phyloP scores from a whole-genome alignment of 768 basidiomycete genomes.

The Coprinellus aureogranulatus region DNA sequence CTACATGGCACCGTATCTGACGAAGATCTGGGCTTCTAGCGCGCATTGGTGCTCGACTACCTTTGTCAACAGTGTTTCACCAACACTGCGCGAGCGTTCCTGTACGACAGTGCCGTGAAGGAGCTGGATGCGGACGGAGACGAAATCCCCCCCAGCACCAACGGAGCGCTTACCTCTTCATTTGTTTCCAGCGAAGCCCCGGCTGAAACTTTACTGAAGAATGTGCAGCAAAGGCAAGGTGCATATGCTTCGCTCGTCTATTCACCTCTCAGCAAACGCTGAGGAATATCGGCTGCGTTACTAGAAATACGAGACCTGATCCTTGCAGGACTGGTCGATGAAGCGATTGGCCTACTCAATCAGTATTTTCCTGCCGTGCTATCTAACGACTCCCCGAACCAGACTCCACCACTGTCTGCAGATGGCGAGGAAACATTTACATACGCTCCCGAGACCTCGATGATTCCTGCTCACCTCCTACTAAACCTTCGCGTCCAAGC shows the following conservation, averaged over 20 bases:
- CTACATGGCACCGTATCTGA: slow-evolving; percentile 1
- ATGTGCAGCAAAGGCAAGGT: slow-evolving; percentile 34
- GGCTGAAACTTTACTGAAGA: slow-evolving; percentile 26
- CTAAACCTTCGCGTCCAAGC: slow-evolving; percentile 85
- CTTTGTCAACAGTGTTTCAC: slow-evolving; percentile 72
- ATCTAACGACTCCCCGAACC: slow-evolving; percentile 17
- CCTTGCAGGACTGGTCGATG: slow-evolving; percentile 71
- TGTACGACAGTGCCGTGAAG: slow-evolving; percentile 56
- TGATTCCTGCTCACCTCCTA: slow-evolving; percentile 69
- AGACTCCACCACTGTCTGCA: neutral
- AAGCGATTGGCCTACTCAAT: slow-evolving; percentile 66
- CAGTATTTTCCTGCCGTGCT: slow-evolving; percentile 76
- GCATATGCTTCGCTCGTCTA: too few relatives aligned
- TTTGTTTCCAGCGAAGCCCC: neutral
- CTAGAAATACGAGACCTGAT: slow-evolving; percentile 70
- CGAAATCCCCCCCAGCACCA: slow-evolving; percentile 38
- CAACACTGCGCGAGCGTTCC: slow-evolving; percentile 68
- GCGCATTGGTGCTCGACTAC: slow-evolving; percentile 71
- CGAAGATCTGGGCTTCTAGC: slow-evolving; percentile 34
- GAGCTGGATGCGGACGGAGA: slow-evolving; percentile 72
- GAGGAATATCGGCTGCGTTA: neutral
- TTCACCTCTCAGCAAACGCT: too few relatives aligned
- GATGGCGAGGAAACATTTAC: slow-evolving; percentile 8
- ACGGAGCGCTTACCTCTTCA: neutral
- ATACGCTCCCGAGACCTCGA: slow-evolving; percentile 44